Evolutionary conservation across 2,329 filamentous ascomycete genomes (phyloP).

Genomic region (Daldinia eschscholtzii): DNA sequence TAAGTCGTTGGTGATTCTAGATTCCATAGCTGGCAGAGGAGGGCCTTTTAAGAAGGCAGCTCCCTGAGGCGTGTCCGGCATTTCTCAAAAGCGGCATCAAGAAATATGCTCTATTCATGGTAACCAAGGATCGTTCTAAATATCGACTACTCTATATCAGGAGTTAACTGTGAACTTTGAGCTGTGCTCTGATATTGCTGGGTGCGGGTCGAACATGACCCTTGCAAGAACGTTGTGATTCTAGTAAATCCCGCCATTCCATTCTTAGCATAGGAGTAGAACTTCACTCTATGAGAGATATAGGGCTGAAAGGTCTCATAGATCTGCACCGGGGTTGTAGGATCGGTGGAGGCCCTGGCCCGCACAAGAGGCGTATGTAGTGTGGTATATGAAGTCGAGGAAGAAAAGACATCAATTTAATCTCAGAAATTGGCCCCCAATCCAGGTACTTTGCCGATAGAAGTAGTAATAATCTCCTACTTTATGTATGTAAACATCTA

Average conservation of each 20-base stretch:
- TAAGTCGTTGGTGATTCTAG: not conserved
- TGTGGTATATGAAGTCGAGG: not conserved
- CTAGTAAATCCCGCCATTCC: conserved; percentile 4
- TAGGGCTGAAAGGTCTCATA: conserved; percentile 27
- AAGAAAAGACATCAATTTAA: not conserved
- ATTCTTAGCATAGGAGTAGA: conserved; percentile 14
- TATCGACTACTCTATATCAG: conserved; percentile 10
- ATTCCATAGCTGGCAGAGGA: not conserved
- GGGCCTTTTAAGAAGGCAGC: conserved; percentile 10
- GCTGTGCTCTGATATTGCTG: conserved; percentile 7
- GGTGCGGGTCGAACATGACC: conserved; percentile 15
- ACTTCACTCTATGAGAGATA: conserved; percentile 8
- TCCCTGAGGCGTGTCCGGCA: conserved; percentile 26
- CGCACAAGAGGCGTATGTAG: not conserved
- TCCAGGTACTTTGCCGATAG: not conserved
- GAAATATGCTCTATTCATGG: conserved; percentile 13
- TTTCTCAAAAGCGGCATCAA: conserved; percentile 6
- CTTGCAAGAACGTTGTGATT: conserved; percentile 12
- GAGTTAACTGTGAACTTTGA: conserved; percentile 5
- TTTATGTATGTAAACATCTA: conserved; percentile 14
- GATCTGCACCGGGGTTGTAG: conserved; percentile 16
- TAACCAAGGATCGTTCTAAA: conserved; percentile 11
- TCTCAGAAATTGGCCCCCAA: not conserved
- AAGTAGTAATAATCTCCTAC: conserved; percentile 2
- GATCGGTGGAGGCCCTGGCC: conserved; percentile 18